These are phyloP conservation scores for Orbilia quercus DNA, from an alignment of 2,329 filamentous ascomycete genomes.

Conservation along the genomic window DNA sequence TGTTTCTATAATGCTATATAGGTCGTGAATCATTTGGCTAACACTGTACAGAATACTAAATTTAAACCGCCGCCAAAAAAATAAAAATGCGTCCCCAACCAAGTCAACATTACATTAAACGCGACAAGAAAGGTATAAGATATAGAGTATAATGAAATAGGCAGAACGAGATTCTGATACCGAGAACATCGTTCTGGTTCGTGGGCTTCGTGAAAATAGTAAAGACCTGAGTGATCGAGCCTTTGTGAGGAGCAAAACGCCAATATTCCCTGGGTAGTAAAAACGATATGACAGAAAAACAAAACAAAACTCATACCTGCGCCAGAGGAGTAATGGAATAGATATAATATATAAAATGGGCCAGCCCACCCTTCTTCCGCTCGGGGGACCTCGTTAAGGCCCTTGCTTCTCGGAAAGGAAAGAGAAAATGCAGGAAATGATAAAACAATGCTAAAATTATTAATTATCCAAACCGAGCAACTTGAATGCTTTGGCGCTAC, in stretches of 20 bases:
- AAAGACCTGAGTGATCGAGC: slow-evolving; percentile 11
- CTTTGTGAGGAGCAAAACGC: slow-evolving; percentile 33
- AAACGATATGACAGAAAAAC: slow-evolving; percentile 4
- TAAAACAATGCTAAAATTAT: slow-evolving; percentile 1
- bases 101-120: slow-evolving; percentile 21
- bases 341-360: slow-evolving; percentile 12
- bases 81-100: slow-evolving; percentile 12
- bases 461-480: slow-evolving; percentile 52
- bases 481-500: slow-evolving; percentile 53
- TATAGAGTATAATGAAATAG: background rate
- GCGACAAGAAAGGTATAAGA: background rate
- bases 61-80: slow-evolving; percentile 10
- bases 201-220: slow-evolving; percentile 39
- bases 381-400: background rate
- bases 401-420: background rate
- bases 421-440: background rate
- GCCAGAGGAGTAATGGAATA: slow-evolving; percentile 7
- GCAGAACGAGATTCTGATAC: slow-evolving; percentile 1
- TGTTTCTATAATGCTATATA: background rate
- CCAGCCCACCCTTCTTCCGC: slow-evolving; percentile 23
- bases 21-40: slow-evolving; percentile 26
- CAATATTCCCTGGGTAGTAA: slow-evolving; percentile 21
- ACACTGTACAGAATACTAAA: slow-evolving; percentile 9
- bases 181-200: slow-evolving; percentile 22
- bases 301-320: slow-evolving; percentile 11